Conservation (phyloP, 805 yeast genomes). For the Diddensiella santjacobensis region DNA sequence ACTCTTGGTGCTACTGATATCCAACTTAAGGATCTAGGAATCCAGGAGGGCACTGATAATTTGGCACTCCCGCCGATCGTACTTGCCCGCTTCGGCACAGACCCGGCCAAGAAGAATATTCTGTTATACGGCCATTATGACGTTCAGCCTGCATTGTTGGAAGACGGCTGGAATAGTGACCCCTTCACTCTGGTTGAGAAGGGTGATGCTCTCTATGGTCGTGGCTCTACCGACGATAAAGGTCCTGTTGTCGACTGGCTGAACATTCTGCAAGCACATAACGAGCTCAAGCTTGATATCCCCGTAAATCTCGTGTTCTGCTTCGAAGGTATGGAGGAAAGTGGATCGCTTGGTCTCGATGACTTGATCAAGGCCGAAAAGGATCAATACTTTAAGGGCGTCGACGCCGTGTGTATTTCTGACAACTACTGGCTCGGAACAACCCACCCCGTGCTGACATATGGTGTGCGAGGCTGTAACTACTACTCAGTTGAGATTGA, state of each 20-base stretch:
- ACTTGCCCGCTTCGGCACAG: conserved; percentile 81
- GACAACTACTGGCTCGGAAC: conserved; percentile 99
- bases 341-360: conserved; percentile 91
- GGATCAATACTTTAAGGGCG: conserved; percentile 71
- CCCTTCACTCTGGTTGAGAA: conserved; percentile 77
- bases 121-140: conserved; percentile 96
- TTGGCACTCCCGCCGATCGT: conserved; percentile 90
- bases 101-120: conserved; percentile 80
- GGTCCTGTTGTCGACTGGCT: conserved; percentile 99
- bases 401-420: conserved; percentile 91
- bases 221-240: conserved; percentile 97
- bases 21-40: conserved; percentile 76
- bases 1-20: conserved; percentile 77
- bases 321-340: conserved; percentile 99
- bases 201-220: conserved; percentile 71
- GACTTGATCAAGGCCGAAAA: conserved; percentile 78
- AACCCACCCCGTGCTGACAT: conserved; percentile 91
- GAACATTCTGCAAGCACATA: conserved; percentile 87
- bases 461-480: conserved; percentile 95
- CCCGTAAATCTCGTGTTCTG: conserved; percentile 92
- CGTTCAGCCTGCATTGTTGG: conserved; percentile 90
- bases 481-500: conserved; percentile 77
- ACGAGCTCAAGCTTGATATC: conserved; percentile 72
- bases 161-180: conserved; percentile 94
- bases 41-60: conserved; percentile 65